A percentile compares a stretch with the other conserved stretches of the same genome.
Evolutionary conservation across 2,329 filamentous ascomycete genomes (phyloP).

Genomic region (Proliferodiscus dingleyae): DNA sequence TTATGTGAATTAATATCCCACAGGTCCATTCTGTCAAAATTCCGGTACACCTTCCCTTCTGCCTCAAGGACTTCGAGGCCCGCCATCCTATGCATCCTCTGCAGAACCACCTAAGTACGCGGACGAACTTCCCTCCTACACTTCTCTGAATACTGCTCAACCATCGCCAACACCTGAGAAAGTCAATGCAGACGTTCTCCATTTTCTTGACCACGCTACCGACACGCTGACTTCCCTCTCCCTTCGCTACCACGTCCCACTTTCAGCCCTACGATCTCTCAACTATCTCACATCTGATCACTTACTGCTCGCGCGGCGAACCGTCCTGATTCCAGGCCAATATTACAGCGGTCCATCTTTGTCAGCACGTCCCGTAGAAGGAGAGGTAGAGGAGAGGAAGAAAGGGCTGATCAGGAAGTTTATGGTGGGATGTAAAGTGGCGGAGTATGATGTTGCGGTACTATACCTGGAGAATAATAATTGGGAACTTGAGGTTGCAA

Average conservation of each 20-base stretch:
- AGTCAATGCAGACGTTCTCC: conserved; percentile 59
- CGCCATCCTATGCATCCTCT: conserved; percentile 55
- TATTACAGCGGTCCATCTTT: conserved; percentile 64
- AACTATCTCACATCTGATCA: conserved; percentile 71
- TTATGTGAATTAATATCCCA: no score
- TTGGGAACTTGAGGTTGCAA: conserved; percentile 62
- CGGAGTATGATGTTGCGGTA: conserved; percentile 69
- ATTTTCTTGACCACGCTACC: conserved; percentile 66
- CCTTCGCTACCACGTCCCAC: conserved; percentile 65
- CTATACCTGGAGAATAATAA: conserved; percentile 67
- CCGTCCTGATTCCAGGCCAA: conserved; percentile 65
- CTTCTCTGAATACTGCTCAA: conserved; percentile 12
- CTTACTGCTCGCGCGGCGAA: conserved; percentile 62
- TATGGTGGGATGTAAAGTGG: conserved; percentile 74
- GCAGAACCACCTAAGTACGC: conserved; percentile 38
- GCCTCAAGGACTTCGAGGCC: conserved; percentile 61
- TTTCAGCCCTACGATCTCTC: conserved; percentile 53
- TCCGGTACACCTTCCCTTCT: conserved; percentile 55
- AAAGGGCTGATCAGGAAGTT: conserved; percentile 69
- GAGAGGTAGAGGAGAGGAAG: conserved; percentile 67
- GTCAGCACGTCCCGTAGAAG: conserved; percentile 65
- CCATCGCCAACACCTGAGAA: conserved; percentile 17
- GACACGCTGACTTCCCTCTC: conserved; percentile 67
- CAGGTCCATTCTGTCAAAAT: conserved; percentile 70
- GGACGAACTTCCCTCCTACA: conserved; percentile 24